phyloP scores from a whole-genome alignment of 345 rosid genomes.

The Sisymbrium irio region DNA sequence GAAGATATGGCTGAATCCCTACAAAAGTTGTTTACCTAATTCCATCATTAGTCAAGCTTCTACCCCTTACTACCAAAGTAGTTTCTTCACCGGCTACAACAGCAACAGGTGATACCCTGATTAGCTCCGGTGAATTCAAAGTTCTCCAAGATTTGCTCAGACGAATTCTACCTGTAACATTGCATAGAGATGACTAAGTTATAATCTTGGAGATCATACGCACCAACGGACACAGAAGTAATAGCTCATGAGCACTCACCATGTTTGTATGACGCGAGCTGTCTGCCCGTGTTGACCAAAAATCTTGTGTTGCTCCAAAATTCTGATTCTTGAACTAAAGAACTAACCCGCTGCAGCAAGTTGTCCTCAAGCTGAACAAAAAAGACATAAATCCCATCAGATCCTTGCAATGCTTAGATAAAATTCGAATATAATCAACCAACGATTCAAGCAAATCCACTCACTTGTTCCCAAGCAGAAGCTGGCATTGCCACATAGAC shows the following conservation, averaged over 20 bases:
- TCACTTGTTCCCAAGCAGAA: conserved; percentile 70
- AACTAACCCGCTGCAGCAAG: conserved; percentile 44
- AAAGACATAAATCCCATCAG: not conserved
- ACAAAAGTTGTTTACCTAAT: conserved; percentile 46
- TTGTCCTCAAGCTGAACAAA: conserved; percentile 61
- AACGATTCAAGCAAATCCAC: conserved; percentile 22
- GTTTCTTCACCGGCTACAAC: conserved; percentile 67
- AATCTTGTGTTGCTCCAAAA: conserved; percentile 85
- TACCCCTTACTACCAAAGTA: conserved; percentile 61
- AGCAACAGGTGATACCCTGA: conserved; percentile 70
- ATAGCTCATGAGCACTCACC: conserved; percentile 43
- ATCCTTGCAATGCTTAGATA: conserved; percentile 36
- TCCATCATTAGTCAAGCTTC: conserved; percentile 58
- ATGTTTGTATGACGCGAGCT: conserved; percentile 60
- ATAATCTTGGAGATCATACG: not conserved
- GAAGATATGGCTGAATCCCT: not conserved
- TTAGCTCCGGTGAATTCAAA: conserved; percentile 70
- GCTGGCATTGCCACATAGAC: conserved; percentile 70
- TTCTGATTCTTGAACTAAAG: conserved; percentile 55
- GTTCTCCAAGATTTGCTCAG: conserved; percentile 69
- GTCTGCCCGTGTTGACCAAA: conserved; percentile 58
- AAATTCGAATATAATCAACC: not conserved
- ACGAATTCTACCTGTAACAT: conserved; percentile 59
- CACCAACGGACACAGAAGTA: not conserved
- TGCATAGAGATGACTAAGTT: not conserved